Conservation (phyloP, 176 grass and related monocot genomes). For the Oryza meyeriana region DNA sequence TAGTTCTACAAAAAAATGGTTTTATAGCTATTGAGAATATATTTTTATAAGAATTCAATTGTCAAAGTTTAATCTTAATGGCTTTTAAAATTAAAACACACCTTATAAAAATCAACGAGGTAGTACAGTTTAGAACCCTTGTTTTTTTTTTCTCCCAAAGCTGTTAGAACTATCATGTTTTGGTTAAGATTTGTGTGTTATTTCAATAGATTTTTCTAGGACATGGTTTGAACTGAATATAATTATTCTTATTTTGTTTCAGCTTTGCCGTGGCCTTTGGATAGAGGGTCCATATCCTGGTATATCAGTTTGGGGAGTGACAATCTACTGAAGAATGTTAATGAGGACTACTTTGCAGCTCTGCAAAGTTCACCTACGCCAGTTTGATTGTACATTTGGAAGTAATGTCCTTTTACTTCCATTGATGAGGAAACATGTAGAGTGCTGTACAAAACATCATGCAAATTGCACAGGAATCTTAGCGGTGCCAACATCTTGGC, state of each 20-base stretch:
- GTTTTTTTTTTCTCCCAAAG: background rate
- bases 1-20: no score
- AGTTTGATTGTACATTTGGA: conserved; percentile 27
- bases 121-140: background rate
- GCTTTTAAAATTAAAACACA: background rate
- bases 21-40: no score
- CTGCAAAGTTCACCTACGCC: conserved; percentile 45
- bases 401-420: background rate
- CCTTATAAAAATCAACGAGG: background rate
- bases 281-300: conserved; percentile 86
- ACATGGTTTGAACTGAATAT: background rate
- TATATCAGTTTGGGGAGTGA: conserved; percentile 72
- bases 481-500: conserved; percentile 31
- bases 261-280: conserved; percentile 53
- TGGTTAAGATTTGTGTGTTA: background rate
- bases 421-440: background rate
- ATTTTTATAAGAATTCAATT: background rate
- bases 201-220: background rate
- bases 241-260: conserved; percentile 1
- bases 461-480: conserved; percentile 1
- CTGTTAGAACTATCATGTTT: background rate
- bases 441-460: background rate
- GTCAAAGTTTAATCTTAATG: background rate
- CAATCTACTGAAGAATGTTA: conserved; percentile 76
- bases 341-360: conserved; percentile 78